Evolutionary conservation across 2,329 filamentous ascomycete species (phyloP).

Genomic region (Penicillium psychrosexuale): DNA sequence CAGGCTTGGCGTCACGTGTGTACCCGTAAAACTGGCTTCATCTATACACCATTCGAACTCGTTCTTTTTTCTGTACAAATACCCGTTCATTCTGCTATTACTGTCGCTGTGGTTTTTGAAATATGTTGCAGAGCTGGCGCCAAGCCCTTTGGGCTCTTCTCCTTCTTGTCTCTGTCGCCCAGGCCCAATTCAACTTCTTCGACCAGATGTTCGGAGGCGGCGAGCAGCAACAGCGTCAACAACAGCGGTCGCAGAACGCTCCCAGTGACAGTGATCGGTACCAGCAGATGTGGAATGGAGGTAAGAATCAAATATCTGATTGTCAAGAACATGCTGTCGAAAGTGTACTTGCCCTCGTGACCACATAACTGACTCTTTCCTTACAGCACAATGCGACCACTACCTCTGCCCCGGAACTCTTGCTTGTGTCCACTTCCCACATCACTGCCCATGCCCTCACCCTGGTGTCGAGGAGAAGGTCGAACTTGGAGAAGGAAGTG

Average conservation of each 20-base stretch:
- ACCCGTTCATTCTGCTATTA: neutral
- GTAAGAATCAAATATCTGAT: slow-evolving; percentile 45
- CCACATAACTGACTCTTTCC: slow-evolving; percentile 12
- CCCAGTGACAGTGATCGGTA: slow-evolving; percentile 82
- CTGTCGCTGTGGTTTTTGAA: neutral
- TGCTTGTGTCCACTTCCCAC: slow-evolving; percentile 91
- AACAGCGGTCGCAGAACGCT: slow-evolving; percentile 67
- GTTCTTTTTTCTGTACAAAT: neutral
- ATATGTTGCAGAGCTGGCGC: slow-evolving; percentile 30
- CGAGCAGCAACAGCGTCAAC: slow-evolving; percentile 53
- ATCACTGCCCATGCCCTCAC: slow-evolving; percentile 93
- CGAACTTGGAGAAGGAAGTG: slow-evolving; percentile 52
- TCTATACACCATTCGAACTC: slow-evolving; percentile 6
- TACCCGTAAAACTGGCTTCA: slow-evolving; percentile 34
- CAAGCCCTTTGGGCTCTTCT: slow-evolving; percentile 48
- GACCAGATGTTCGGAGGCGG: slow-evolving; percentile 88
- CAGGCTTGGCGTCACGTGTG: slow-evolving; percentile 30
- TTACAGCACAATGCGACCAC: slow-evolving; percentile 75
- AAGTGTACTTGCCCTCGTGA: neutral
- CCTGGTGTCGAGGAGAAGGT: slow-evolving; percentile 73
- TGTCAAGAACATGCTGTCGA: neutral
- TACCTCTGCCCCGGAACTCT: slow-evolving; percentile 94
- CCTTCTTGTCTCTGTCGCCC: slow-evolving; percentile 56
- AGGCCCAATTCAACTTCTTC: slow-evolving; percentile 94
- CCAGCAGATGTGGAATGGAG: slow-evolving; percentile 64